Base-by-base conservation (phyloP, 2,329 filamentous ascomycete genomes). In the Trichophyton rubrum region DNA sequence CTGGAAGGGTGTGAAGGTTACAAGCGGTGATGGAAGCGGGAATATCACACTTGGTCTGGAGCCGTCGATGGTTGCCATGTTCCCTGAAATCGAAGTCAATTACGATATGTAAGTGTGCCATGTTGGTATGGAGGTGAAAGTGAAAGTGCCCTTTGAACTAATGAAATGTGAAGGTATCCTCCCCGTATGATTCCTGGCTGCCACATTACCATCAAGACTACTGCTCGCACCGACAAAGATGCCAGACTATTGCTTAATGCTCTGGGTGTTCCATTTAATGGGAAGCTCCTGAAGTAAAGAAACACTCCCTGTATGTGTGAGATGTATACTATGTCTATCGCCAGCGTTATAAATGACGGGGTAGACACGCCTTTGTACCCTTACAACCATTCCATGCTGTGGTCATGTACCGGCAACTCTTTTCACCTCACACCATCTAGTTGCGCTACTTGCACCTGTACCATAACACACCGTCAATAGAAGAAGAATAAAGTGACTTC, bases 61-160 rank as follows among this genome's bases (percentile, higher is more conserved):
- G 13, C 80, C 86, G 3, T 85, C 89, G 62, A 84, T 87, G 66
- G 84, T 96, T 68, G 84, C 87, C 58, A 78, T 89, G 65, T 99
- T 97, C 76, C 93, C 93, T 0, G 93, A 99, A 77, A 83, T 99
- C 53, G 91, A 96, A 74, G 84, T 90, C 68, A 96, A 96, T 78
- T 96, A 93, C 71, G 89, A 95, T 75, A 79, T 82, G 90, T 95
- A 76, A 81, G 88, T 82, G 9, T 53, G 20, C 3, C 20, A 17
- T 22, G 33, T 1, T 30, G 9, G 3, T 11, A 38, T 38, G 33
- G 9, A 9, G 11, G 33, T 0, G 9, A 38, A 11, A 3, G 33
- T 38, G 33, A 38, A 38, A 13, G 33, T 38, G 33, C 33, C 13
- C 9, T 38, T 38, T 38, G 13, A 11, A 51, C 45, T 51, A 51